Evolutionary conservation across 768 basidiomycete genomes (phyloP), one percentile per base, ranked within the genome.

Genomic region (Calocybe cyanea): DNA sequence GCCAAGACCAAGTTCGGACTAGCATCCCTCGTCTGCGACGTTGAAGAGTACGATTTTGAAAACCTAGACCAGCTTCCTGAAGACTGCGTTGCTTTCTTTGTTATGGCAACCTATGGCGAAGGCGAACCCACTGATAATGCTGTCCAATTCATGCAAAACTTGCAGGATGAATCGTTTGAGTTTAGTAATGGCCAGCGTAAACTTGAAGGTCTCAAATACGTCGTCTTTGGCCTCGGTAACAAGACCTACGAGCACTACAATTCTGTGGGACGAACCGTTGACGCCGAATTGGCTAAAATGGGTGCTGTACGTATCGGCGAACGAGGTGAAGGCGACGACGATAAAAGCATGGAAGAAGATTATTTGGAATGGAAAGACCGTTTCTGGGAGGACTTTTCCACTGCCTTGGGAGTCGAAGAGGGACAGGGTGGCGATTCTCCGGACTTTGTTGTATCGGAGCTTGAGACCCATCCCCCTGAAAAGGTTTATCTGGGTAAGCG

Each of bases 261-360:
- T 60, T 77, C 85, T 48, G 92, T 98, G 56, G 82, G 85, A 14
- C 78, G 85, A 34, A 80, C 82, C 49, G 75, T 94, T 44, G 95
- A 99, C 57, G 58, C 73, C 2, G 66, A 79, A 21, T 68, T 99
- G 48, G 65, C 77, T 4, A 80, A 83, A 60, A 83, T 92, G 73
- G 95, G 93, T 21, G 96, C 81, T 17, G 63, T 72, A 43, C 82
- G 92, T 42, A 87, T 98, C 28, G 93, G 93, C 34, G 84, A 86
- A 62, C 76, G 86, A 31, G 95, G 95, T 8, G 94, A 98, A 66
- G 95, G 95, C 52, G 96, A 99, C 60, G 95, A 99, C 60, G 96
- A 99, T 68, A 96, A 96, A 75, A 92, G 88, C 61, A 97, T 99
- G 94, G 95, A 99, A 64, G 95, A 99, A 70, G 95, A 99, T 65